phyloP scores from a whole-genome alignment of 208 protist genomes.

The Acanthamoeba lugdunensis region DNA sequence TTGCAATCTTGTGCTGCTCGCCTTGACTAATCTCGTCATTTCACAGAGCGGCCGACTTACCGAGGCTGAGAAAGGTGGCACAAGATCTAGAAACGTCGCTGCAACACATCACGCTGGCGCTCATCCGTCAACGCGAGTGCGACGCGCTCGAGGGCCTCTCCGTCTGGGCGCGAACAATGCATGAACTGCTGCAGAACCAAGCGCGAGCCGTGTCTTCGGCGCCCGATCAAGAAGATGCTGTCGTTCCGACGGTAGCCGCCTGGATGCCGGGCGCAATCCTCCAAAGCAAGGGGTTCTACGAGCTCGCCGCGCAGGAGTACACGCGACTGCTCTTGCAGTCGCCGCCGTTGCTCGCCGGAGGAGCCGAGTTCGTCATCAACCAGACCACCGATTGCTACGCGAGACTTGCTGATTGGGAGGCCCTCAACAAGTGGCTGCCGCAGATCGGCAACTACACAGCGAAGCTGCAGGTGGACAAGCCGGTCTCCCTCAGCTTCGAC shows the following conservation, averaged over 20 bases:
- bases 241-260: background rate
- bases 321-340: background rate
- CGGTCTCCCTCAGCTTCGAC: background rate
- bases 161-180: slow-evolving; percentile 20
- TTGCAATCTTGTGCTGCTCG: background rate
- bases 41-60: background rate
- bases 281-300: slow-evolving; percentile 53
- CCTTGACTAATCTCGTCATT: background rate
- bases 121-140: slow-evolving; percentile 69
- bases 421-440: background rate
- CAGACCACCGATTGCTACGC: slow-evolving; percentile 43
- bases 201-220: background rate
- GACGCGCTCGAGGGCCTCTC: slow-evolving; percentile 72
- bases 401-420: slow-evolving; percentile 11
- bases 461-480: background rate
- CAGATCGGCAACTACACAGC: background rate
- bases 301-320: slow-evolving; percentile 39
- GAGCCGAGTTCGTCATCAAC: slow-evolving; percentile 29
- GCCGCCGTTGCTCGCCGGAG: background rate
- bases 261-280: slow-evolving; percentile 39
- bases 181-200: background rate
- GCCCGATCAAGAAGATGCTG: background rate
- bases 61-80: background rate
- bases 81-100: slow-evolving; percentile 76
- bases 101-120: slow-evolving; percentile 64